Evolutionary conservation across 495 filamentous ascomycete genomes (phyloP).

Genomic region (Darksidea phi): DNA sequence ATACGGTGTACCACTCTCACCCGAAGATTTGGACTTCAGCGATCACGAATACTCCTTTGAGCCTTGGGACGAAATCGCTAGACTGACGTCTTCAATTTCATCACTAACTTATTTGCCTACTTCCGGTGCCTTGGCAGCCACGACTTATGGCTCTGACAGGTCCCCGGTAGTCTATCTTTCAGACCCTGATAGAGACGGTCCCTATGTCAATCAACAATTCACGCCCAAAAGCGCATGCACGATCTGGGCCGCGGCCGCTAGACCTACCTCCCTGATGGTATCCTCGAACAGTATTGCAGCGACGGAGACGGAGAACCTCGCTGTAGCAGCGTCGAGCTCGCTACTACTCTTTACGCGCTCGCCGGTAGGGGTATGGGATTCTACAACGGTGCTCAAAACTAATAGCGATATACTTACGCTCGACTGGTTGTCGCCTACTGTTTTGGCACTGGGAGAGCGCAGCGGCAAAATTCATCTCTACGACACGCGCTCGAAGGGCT

Average conservation of each 20-base stretch:
- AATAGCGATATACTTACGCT: conserved; percentile 33
- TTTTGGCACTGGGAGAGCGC: conserved; percentile 32
- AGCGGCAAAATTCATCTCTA: conserved; percentile 33
- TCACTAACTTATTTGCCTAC: conserved; percentile 15
- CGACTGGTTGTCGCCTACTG: conserved; percentile 32
- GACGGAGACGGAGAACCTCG: conserved; percentile 17
- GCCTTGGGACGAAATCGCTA: neutral
- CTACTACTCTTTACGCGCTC: conserved; percentile 1
- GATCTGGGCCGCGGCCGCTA: conserved; percentile 22
- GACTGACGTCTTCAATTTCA: conserved; percentile 10
- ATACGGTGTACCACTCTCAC: no score
- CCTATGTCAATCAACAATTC: conserved; percentile 12
- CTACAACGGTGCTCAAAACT: neutral
- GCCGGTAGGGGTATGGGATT: neutral
- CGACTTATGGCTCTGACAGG: conserved; percentile 18
- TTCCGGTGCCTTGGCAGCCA: conserved; percentile 13
- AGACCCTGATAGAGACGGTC: conserved; percentile 4
- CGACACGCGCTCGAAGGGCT: conserved; percentile 28
- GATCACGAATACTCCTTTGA: no score
- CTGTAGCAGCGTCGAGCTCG: conserved; percentile 6
- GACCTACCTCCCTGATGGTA: conserved; percentile 4
- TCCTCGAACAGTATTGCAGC: conserved; percentile 1
- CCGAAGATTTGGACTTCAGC: no score
- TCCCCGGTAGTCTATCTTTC: conserved; percentile 20
- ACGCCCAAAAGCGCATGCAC: conserved; percentile 1